A percentile compares a stretch with the other conserved stretches of the same genome.
Conservation (phyloP, 108 stramenopile species). For the Seminavis robusta region DNA sequence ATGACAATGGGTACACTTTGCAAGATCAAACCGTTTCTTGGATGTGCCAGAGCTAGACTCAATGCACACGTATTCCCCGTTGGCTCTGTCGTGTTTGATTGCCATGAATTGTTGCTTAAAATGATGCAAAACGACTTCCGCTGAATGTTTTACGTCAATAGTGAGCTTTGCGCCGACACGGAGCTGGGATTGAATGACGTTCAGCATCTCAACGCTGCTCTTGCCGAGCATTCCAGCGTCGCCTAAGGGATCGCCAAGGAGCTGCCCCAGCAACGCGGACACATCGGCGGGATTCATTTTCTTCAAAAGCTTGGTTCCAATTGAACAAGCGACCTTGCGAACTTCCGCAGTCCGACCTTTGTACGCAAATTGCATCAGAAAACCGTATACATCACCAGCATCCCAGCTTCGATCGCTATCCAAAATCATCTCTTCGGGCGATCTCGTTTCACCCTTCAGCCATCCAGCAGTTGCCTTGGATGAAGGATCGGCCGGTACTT, state of each 20-base stretch:
- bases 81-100: conserved; percentile 19
- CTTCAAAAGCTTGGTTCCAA: conserved; percentile 29
- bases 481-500: no score
- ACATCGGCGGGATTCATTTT: conserved; percentile 18
- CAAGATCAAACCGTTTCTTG: conserved; percentile 43
- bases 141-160: no score
- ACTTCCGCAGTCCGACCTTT: conserved; percentile 48
- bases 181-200: conserved; percentile 36
- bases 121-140: background rate
- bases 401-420: conserved; percentile 14
- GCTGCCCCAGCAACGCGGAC: conserved; percentile 24
- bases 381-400: conserved; percentile 40
- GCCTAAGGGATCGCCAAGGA: conserved; percentile 31
- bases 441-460: background rate
- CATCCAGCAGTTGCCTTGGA: no score
- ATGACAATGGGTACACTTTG: conserved; percentile 60
- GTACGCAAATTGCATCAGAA: conserved; percentile 48
- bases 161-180: no score
- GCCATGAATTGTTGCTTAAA: background rate
- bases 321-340: conserved; percentile 28
- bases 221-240: conserved; percentile 40
- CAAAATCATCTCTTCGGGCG: conserved; percentile 45
- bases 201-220: conserved; percentile 21
- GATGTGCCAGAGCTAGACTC: conserved; percentile 11
- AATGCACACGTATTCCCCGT: conserved; percentile 22